These are phyloP conservation scores for Gnomoniopsis smithogilvyi DNA, from an alignment of 2,329 filamentous ascomycete species.

Conservation along the genomic window DNA sequence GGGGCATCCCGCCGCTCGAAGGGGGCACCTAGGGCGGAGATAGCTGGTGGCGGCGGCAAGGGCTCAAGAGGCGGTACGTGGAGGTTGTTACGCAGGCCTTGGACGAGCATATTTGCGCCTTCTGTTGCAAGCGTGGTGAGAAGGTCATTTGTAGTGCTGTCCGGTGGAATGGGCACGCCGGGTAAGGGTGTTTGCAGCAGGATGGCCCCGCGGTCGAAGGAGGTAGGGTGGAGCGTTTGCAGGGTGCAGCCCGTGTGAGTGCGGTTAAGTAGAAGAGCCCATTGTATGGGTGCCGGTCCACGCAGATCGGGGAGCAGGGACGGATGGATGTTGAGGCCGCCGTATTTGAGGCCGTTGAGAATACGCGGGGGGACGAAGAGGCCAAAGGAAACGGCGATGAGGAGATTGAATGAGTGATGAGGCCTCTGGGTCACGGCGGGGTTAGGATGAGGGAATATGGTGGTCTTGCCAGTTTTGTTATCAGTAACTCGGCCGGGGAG, in stretches of 20 bases:
- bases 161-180: conserved; percentile 47
- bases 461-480: conserved; percentile 10
- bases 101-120: conserved; percentile 70
- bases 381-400: conserved; percentile 93
- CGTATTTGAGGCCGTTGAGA: conserved; percentile 67
- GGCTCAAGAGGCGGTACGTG: conserved; percentile 58
- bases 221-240: conserved; percentile 74
- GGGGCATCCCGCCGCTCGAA: conserved; percentile 52
- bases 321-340: conserved; percentile 90
- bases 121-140: conserved; percentile 50
- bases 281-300: conserved; percentile 83
- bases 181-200: conserved; percentile 65
- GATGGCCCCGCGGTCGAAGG: conserved; percentile 77
- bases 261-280: conserved; percentile 67
- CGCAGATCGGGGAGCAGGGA: conserved; percentile 84
- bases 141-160: conserved; percentile 47
- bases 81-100: conserved; percentile 57
- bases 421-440: conserved; percentile 46
- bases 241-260: conserved; percentile 71
- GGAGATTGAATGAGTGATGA: conserved; percentile 60
- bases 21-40: too few species aligned
- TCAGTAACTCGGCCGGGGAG: conserved; percentile 11
- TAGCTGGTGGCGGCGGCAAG: conserved; percentile 14
- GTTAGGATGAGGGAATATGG: conserved; percentile 17
- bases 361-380: conserved; percentile 80